Conservation (phyloP, 2,329 filamentous ascomycete genomes). For the Trichoderma endophyticum region DNA sequence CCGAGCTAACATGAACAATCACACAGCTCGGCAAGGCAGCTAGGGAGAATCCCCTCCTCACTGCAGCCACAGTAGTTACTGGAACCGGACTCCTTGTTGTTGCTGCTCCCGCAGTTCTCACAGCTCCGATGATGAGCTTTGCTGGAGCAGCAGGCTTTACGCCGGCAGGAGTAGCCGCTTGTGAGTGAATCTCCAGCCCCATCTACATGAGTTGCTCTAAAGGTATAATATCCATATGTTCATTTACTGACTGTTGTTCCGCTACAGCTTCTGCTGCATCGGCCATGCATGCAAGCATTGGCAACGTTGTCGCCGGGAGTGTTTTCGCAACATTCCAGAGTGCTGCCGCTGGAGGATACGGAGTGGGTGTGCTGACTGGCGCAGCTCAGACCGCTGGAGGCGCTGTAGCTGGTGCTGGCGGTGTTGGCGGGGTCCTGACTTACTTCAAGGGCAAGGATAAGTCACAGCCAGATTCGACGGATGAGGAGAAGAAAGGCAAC, state of each 20-base stretch:
- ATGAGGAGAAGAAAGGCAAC: no score
- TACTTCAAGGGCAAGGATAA: no score
- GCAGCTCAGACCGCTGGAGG: slow-evolving; percentile 21
- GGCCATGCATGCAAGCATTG: slow-evolving; percentile 27
- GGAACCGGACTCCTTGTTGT: not conserved
- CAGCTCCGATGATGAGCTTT: slow-evolving; percentile 20
- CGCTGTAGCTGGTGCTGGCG: not conserved
- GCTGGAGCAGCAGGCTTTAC: slow-evolving; percentile 24
- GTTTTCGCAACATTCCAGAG: slow-evolving; percentile 33
- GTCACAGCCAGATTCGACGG: not conserved
- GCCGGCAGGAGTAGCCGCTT: slow-evolving; percentile 21
- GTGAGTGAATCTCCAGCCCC: slow-evolving; percentile 12
- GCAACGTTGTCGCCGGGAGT: slow-evolving; percentile 26
- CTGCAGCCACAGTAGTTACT: not conserved
- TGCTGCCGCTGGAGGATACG: slow-evolving; percentile 31
- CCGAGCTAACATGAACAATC: no score
- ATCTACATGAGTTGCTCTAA: no score
- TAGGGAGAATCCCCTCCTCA: not conserved
- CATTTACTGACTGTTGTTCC: not conserved
- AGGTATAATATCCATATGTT: no score
- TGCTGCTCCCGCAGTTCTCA: slow-evolving; percentile 12
- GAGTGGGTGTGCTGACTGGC: slow-evolving; percentile 23
- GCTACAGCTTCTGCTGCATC: slow-evolving; percentile 27
- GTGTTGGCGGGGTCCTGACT: no score
- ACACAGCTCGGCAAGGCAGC: not conserved